Percentiles rank a stretch among this genome's conserved stretches.
Evolutionary conservation across 257 asterid species (phyloP).

Genomic region (Galeopsis tetrahit): DNA sequence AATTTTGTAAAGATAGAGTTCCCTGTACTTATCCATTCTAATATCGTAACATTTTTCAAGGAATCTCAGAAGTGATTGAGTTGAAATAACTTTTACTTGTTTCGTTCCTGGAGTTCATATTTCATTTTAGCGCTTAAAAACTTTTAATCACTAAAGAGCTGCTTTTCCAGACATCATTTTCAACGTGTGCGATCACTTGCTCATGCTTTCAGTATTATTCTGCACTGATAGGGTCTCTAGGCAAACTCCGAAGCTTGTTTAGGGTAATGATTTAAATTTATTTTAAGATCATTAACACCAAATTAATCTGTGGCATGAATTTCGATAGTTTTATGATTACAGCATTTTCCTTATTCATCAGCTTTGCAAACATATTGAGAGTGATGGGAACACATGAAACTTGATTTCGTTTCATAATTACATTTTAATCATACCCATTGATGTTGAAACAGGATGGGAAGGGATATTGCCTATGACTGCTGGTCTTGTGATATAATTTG

Average conservation of each 20-base stretch:
- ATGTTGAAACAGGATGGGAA: conserved; percentile 81
- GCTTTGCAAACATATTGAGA: conserved; percentile 1
- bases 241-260: neutral
- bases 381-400: conserved; percentile 2
- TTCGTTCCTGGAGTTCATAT: conserved; percentile 6
- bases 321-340: neutral
- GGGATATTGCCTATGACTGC: conserved; percentile 85
- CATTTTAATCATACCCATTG: conserved; percentile 14
- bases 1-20: neutral
- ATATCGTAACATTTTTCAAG: neutral
- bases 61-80: conserved; percentile 1
- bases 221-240: neutral
- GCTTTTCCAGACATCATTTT: neutral
- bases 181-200: neutral
- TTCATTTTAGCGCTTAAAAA: neutral
- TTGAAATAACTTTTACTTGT: neutral
- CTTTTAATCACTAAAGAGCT: neutral
- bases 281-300: neutral
- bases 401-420: conserved; percentile 1
- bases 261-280: neutral
- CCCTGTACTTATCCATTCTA: neutral
- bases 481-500: conserved; percentile 98
- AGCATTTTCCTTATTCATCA: conserved; percentile 7
- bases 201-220: conserved; percentile 7
- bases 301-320: conserved; percentile 14